These are phyloP conservation scores for Alternaria triticimaculans DNA, from an alignment of 2,329 filamentous ascomycete genomes.

Conservation along the genomic window DNA sequence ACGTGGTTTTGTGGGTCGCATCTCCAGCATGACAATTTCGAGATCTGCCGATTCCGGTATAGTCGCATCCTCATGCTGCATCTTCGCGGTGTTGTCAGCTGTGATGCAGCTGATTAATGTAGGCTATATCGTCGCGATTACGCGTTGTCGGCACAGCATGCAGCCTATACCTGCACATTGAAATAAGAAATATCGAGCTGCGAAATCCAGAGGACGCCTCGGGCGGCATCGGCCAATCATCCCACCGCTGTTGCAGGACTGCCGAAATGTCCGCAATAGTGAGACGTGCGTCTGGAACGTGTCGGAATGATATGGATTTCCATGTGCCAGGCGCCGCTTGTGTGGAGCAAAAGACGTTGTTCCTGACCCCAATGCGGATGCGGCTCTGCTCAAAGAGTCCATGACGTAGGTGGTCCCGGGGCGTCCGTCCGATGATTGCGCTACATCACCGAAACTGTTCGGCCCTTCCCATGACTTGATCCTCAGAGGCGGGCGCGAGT, in stretches of 20 bases:
- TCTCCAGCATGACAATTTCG: neutral
- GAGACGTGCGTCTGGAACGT: neutral
- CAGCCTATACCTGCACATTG: neutral
- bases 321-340: neutral
- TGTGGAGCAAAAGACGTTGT: neutral
- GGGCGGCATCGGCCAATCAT: neutral
- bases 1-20: conserved; percentile 6
- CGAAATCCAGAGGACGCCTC: neutral
- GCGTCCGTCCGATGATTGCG: neutral
- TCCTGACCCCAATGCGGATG: neutral
- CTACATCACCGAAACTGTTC: neutral
- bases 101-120: neutral
- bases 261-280: neutral
- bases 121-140: neutral
- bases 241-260: neutral
- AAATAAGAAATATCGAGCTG: neutral
- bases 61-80: neutral
- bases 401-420: neutral
- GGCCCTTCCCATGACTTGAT: neutral
- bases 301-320: conserved; percentile 1
- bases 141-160: neutral
- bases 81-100: neutral
- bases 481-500: neutral
- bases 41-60: neutral
- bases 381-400: neutral